Conservation (phyloP, 768 basidiomycete species). For the Amanita phalloides region DNA sequence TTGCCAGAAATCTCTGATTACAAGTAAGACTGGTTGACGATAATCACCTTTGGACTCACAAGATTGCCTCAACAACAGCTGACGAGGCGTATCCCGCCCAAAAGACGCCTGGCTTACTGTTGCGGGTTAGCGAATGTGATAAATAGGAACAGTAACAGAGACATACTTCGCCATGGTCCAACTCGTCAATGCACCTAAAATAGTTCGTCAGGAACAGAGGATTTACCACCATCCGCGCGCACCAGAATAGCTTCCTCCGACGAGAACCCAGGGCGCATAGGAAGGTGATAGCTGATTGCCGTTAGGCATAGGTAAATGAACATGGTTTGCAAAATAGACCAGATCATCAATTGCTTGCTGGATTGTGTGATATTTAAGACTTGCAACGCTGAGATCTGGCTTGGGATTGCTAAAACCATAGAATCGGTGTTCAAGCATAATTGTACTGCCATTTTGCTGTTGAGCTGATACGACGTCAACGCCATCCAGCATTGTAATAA, state of each 20-base stretch:
- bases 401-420: slow-evolving; percentile 69
- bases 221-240: slow-evolving; percentile 3
- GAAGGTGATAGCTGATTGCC: slow-evolving; percentile 49
- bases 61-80: slow-evolving; percentile 52
- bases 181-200: slow-evolving; percentile 34
- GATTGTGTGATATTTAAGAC: slow-evolving; percentile 50
- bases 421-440: slow-evolving; percentile 66
- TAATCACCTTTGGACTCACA: slow-evolving; percentile 18
- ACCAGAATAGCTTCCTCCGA: slow-evolving; percentile 44
- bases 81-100: slow-evolving; percentile 56
- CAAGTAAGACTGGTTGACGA: neutral
- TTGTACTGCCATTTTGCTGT: slow-evolving; percentile 49
- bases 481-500: neutral
- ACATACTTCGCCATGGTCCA: slow-evolving; percentile 63
- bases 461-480: slow-evolving; percentile 27
- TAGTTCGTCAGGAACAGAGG: neutral
- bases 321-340: slow-evolving; percentile 62
- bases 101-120: slow-evolving; percentile 52
- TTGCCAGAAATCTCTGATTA: slow-evolving; percentile 47
- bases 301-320: slow-evolving; percentile 54
- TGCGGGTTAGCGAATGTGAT: neutral
- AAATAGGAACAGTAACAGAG: neutral
- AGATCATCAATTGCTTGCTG: slow-evolving; percentile 70
- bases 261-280: slow-evolving; percentile 37
- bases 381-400: slow-evolving; percentile 47